Evolutionary conservation across 768 basidiomycete genomes (phyloP).

Genomic region (Tulasnella sp.): DNA sequence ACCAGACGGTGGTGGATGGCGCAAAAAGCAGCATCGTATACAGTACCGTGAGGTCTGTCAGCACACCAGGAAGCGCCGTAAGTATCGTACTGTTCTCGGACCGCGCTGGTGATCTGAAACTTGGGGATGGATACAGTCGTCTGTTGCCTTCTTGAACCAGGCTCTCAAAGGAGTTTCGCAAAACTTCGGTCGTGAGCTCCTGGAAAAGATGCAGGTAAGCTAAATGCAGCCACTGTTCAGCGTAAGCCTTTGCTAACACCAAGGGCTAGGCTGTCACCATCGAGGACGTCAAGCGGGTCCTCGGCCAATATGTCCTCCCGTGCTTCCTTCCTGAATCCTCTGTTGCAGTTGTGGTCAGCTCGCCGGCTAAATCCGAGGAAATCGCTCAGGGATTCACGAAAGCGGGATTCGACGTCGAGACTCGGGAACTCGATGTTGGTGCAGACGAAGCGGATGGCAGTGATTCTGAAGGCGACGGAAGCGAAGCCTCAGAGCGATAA

Average conservation of each 20-base stretch:
- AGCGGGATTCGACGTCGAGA: conserved; percentile 72
- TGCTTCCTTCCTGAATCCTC: conserved; percentile 70
- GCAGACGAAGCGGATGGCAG: conserved; percentile 19
- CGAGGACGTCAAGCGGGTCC: conserved; percentile 55
- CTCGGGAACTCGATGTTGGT: conserved; percentile 39
- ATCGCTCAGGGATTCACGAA: conserved; percentile 50
- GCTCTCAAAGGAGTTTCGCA: conserved; percentile 75
- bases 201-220: conserved; percentile 50
- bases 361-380: conserved; percentile 66
- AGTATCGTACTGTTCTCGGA: conserved; percentile 21
- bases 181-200: conserved; percentile 60
- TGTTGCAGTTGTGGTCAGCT: conserved; percentile 69
- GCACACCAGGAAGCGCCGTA: conserved; percentile 82
- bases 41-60: conserved; percentile 63
- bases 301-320: conserved; percentile 69
- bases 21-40: conserved; percentile 90
- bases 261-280: conserved; percentile 50
- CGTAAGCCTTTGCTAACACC: neutral
- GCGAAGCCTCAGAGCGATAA: neutral
- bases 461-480: neutral
- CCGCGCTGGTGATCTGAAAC: neutral
- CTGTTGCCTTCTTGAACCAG: conserved; percentile 77
- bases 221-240: neutral
- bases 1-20: conserved; percentile 71
- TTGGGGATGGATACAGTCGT: conserved; percentile 42